Evolutionary conservation across 208 protist species (phyloP).

Genomic region (Leishmania amazonensis): DNA sequence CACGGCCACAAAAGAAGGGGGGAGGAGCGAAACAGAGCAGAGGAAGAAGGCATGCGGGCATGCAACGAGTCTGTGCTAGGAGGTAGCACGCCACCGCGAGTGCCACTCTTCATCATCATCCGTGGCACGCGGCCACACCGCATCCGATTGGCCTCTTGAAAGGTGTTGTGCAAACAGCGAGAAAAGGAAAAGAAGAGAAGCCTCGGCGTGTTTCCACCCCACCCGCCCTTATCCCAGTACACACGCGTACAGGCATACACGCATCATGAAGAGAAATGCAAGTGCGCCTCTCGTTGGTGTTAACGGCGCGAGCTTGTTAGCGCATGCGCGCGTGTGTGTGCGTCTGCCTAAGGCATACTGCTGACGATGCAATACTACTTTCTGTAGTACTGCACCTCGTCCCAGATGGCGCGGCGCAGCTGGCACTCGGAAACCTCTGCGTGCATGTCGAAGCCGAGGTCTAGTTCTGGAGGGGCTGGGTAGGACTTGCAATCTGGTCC

Average conservation of each 20-base stretch:
- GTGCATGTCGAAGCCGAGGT: conserved; percentile 85
- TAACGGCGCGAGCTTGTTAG: background rate
- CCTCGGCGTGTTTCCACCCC: background rate
- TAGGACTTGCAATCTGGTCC: conserved; percentile 40
- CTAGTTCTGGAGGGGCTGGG: conserved; percentile 47
- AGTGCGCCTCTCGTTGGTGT: background rate
- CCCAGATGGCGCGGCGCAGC: conserved; percentile 80
- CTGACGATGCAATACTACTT: conserved; percentile 28
- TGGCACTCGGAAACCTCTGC: conserved; percentile 87
- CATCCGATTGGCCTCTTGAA: background rate
- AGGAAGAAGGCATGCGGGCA: background rate
- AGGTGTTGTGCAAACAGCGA: background rate
- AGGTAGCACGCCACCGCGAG: background rate
- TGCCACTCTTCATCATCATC: background rate
- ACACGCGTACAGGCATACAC: background rate
- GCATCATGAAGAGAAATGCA: background rate
- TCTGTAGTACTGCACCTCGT: conserved; percentile 72
- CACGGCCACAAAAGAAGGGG: background rate
- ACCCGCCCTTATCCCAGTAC: background rate
- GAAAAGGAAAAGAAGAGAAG: background rate
- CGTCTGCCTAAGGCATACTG: background rate
- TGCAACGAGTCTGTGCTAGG: background rate
- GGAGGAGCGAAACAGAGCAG: background rate
- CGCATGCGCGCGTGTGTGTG: background rate
- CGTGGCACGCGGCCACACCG: background rate